These are phyloP conservation scores for Colletotrichum incanum DNA, from an alignment of 2,329 filamentous ascomycete species.

Conservation along the genomic window DNA sequence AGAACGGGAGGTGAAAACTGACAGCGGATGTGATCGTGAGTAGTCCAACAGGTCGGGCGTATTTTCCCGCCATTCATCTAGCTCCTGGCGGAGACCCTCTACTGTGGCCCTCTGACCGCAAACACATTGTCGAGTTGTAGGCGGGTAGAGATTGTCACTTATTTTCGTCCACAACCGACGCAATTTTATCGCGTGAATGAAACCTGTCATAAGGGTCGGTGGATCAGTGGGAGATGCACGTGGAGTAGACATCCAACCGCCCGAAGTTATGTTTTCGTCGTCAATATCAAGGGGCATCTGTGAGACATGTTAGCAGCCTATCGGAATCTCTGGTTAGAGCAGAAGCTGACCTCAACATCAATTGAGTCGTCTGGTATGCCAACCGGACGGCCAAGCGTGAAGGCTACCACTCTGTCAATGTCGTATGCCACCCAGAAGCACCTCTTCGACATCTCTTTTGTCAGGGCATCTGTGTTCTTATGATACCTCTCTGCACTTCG, in stretches of 20 bases:
- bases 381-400: conserved; percentile 51
- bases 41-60: conserved; percentile 44
- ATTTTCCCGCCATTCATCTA: conserved; percentile 49
- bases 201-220: conserved; percentile 50
- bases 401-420: conserved; percentile 51
- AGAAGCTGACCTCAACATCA: conserved; percentile 48
- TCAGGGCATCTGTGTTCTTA: conserved; percentile 42
- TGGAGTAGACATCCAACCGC: conserved; percentile 45
- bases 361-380: conserved; percentile 48
- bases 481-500: conserved; percentile 46
- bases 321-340: neutral
- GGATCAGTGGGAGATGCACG: conserved; percentile 40
- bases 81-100: conserved; percentile 6
- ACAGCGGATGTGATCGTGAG: conserved; percentile 42
- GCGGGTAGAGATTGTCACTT: conserved; percentile 46
- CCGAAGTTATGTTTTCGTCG: conserved; percentile 47
- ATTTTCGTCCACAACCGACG: conserved; percentile 52
- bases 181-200: conserved; percentile 50
- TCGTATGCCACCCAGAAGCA: conserved; percentile 54
- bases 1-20: conserved; percentile 54
- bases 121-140: conserved; percentile 14
- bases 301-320: neutral
- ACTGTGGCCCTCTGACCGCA: neutral
- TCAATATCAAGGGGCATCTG: conserved; percentile 51
- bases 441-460: conserved; percentile 50